Evolutionary conservation across 2,329 filamentous ascomycete species (phyloP).

Genomic region (Cercospora sp.): DNA sequence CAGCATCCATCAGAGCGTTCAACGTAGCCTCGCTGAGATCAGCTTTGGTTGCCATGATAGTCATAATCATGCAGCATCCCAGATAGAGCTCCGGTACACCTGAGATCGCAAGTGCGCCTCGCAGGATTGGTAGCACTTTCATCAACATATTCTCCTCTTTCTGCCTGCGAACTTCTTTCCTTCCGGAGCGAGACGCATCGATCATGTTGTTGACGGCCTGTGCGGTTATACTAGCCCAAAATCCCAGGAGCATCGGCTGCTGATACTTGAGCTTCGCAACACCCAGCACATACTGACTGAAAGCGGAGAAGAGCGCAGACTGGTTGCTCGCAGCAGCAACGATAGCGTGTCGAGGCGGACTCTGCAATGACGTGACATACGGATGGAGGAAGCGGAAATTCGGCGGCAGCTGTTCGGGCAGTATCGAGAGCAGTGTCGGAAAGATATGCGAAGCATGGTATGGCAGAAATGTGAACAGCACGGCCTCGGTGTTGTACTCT

Average conservation of each 20-base stretch:
- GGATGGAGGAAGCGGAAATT: slow-evolving; percentile 83
- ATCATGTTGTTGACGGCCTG: slow-evolving; percentile 83
- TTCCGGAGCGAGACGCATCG: slow-evolving; percentile 73
- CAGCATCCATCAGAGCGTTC: slow-evolving; percentile 86
- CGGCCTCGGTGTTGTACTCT: slow-evolving; percentile 77
- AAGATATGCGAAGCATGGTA: slow-evolving; percentile 89
- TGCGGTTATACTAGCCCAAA: slow-evolving; percentile 87
- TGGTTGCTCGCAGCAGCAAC: slow-evolving; percentile 82
- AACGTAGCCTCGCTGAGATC: slow-evolving; percentile 75
- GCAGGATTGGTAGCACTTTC: slow-evolving; percentile 67
- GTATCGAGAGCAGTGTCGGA: slow-evolving; percentile 78
- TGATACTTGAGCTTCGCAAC: slow-evolving; percentile 71
- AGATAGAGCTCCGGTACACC: slow-evolving; percentile 75
- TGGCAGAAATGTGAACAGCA: slow-evolving; percentile 85
- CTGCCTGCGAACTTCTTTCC: slow-evolving; percentile 72
- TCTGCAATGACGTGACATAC: slow-evolving; percentile 75
- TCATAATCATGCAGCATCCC: slow-evolving; percentile 86
- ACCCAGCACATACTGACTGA: slow-evolving; percentile 78
- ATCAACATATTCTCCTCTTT: slow-evolving; percentile 77
- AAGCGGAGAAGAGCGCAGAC: slow-evolving; percentile 68
- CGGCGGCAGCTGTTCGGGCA: slow-evolving; percentile 71
- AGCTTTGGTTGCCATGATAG: slow-evolving; percentile 81
- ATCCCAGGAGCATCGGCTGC: slow-evolving; percentile 75
- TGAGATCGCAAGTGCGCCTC: slow-evolving; percentile 73
- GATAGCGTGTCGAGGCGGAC: slow-evolving; percentile 75